These are phyloP conservation scores for Penicillium manginii DNA, from an alignment of 495 filamentous ascomycete species.

Conservation along the genomic window DNA sequence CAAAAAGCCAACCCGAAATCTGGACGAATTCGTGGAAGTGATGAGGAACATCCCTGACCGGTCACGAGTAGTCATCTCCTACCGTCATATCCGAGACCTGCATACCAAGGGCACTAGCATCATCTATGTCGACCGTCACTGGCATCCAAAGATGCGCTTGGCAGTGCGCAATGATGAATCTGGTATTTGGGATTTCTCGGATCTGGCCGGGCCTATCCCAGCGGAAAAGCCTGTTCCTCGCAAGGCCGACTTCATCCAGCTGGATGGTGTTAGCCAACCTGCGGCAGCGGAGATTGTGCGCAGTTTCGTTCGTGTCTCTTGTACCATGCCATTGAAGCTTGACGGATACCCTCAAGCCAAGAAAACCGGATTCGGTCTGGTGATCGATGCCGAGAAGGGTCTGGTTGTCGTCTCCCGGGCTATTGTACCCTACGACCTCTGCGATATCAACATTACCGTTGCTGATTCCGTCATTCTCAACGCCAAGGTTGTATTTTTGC, in stretches of 20 bases:
- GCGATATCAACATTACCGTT: conserved; percentile 92
- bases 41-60: conserved; percentile 88
- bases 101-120: conserved; percentile 94
- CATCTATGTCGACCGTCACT: conserved; percentile 91
- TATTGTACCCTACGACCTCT: conserved; percentile 93
- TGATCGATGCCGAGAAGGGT: conserved; percentile 94
- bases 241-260: conserved; percentile 85
- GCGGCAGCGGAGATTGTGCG: conserved; percentile 89
- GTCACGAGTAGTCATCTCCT: conserved; percentile 87
- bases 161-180: conserved; percentile 89
- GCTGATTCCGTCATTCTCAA: conserved; percentile 94
- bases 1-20: conserved; percentile 82
- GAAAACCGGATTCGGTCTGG: conserved; percentile 93
- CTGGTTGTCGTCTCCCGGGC: conserved; percentile 91
- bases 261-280: conserved; percentile 87
- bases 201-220: conserved; percentile 79
- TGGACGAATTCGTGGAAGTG: conserved; percentile 88
- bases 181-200: conserved; percentile 92
- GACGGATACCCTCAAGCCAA: conserved; percentile 92
- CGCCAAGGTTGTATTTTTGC: conserved; percentile 93
- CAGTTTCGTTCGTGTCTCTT: conserved; percentile 91
- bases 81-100: conserved; percentile 92
- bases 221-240: conserved; percentile 69
- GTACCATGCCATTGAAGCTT: conserved; percentile 90
- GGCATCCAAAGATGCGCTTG: conserved; percentile 90